Conservation (phyloP, 306 rosid species). For the Adenanthera pavonina region DNA sequence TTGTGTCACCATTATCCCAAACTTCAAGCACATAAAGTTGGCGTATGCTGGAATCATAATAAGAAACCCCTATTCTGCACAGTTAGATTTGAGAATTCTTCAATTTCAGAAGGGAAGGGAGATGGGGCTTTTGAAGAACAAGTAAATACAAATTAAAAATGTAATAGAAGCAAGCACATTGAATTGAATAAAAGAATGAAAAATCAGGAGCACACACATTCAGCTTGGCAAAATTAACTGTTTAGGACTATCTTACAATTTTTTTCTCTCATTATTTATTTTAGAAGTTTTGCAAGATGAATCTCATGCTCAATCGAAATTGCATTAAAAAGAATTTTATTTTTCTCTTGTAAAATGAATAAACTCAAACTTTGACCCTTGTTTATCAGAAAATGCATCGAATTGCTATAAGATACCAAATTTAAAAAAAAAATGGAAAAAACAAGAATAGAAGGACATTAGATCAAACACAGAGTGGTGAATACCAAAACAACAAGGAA, state of each 20-base stretch:
- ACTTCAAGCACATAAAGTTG: conserved; percentile 89
- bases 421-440: background rate
- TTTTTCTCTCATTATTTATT: background rate
- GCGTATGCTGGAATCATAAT: conserved; percentile 86
- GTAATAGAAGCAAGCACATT: background rate
- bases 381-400: background rate
- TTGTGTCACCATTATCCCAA: conserved; percentile 90
- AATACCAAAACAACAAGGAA: background rate
- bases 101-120: background rate
- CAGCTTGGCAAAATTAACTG: conserved; percentile 27
- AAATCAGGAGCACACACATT: conserved; percentile 11
- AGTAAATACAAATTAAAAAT: background rate
- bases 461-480: background rate
- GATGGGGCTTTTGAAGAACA: background rate
- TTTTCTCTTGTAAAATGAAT: background rate
- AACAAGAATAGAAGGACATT: background rate
- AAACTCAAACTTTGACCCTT: background rate
- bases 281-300: background rate
- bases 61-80: conserved; percentile 89
- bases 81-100: conserved; percentile 31
- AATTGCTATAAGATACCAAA: background rate
- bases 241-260: conserved; percentile 11
- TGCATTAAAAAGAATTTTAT: background rate
- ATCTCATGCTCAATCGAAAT: background rate
- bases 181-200: conserved; percentile 1